A percentile compares a stretch with the other conserved stretches of the same genome.
phyloP scores from a whole-genome alignment of 2,329 filamentous ascomycete species.

The Colletotrichum zoysiae region DNA sequence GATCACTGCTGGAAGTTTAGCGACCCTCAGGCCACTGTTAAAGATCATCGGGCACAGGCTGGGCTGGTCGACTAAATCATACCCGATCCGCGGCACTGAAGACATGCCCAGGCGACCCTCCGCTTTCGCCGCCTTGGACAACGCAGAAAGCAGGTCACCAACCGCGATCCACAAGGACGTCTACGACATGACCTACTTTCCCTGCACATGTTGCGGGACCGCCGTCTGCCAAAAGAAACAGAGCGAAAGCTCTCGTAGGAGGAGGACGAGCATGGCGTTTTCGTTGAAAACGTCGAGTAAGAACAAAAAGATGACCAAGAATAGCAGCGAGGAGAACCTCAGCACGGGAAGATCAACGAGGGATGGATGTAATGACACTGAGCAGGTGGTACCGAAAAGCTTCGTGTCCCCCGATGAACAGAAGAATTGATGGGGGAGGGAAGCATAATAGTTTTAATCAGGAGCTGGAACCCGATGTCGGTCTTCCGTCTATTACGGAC shows the following conservation, averaged over 20 bases:
- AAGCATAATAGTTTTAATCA: background rate
- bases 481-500: background rate
- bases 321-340: slow-evolving; percentile 32
- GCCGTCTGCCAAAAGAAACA: slow-evolving; percentile 26
- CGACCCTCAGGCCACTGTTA: slow-evolving; percentile 60
- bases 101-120: slow-evolving; percentile 11
- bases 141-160: background rate
- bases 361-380: slow-evolving; percentile 7
- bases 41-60: slow-evolving; percentile 51
- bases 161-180: background rate
- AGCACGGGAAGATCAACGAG: slow-evolving; percentile 6
- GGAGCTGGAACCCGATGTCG: background rate
- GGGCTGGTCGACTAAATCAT: slow-evolving; percentile 43
- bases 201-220: slow-evolving; percentile 20
- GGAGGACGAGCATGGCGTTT: slow-evolving; percentile 16
- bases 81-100: slow-evolving; percentile 16
- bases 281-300: background rate
- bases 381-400: slow-evolving; percentile 3
- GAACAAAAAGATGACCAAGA: slow-evolving; percentile 16
- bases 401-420: slow-evolving; percentile 6
- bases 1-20: slow-evolving; percentile 61
- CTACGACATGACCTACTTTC: slow-evolving; percentile 19
- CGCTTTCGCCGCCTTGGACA: slow-evolving; percentile 4
- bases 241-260: background rate
- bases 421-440: background rate